Conservation (phyloP, 257 asterid genomes). For the Ocimum tenuiflorum region DNA sequence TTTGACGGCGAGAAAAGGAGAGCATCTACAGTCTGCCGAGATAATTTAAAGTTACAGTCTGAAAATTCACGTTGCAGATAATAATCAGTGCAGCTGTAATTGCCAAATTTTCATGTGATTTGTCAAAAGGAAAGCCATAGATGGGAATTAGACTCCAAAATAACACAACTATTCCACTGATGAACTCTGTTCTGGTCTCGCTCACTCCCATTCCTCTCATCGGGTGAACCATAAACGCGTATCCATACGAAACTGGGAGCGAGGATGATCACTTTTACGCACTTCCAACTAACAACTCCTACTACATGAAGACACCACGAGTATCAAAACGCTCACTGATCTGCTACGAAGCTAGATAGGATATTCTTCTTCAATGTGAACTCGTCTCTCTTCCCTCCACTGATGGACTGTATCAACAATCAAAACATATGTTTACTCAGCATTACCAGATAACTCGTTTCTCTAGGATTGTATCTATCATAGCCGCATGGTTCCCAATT, state of each 20-base stretch:
- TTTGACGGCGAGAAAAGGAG: no score
- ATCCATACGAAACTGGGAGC: constrained; percentile 12
- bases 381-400: constrained; percentile 65
- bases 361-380: constrained; percentile 76
- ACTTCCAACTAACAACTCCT: constrained; percentile 9
- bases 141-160: no score
- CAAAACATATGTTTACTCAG: neutral
- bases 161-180: neutral
- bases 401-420: constrained; percentile 49
- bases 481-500: no score
- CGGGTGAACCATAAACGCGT: neutral
- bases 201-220: neutral
- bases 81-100: neutral
- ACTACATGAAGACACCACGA: neutral
- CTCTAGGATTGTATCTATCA: no score
- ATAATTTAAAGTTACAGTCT: no score
- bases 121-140: no score
- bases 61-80: no score
- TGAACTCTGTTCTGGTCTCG: neutral
- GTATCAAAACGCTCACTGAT: constrained; percentile 19
- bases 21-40: no score
- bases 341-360: constrained; percentile 42
- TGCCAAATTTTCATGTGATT: no score
- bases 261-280: constrained; percentile 4
- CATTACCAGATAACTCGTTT: no score